Percentiles rank a stretch among this genome's conserved stretches.
Conservation (phyloP, 805 yeast species). For the Schizosaccharomyces cryophilus region DNA sequence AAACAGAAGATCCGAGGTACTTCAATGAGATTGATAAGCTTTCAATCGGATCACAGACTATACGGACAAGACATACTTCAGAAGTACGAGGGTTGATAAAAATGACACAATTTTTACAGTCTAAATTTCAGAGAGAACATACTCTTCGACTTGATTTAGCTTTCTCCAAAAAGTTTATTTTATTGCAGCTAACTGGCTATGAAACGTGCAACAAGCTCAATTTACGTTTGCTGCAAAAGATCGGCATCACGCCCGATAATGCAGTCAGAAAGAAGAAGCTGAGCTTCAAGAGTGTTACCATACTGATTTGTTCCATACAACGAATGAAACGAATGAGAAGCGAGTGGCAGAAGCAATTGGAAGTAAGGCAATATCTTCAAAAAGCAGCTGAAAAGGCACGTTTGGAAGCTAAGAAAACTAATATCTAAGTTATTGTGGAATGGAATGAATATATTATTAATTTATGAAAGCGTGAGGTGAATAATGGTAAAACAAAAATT, state of each 20-base stretch:
- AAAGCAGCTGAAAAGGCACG: neutral
- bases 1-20: neutral
- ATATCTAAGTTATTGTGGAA: too few relatives aligned
- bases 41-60: neutral
- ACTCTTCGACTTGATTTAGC: conserved; percentile 12
- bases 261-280: conserved; percentile 5
- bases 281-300: conserved; percentile 11
- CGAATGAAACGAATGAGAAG: conserved; percentile 11
- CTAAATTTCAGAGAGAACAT: conserved; percentile 8
- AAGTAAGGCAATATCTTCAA: neutral
- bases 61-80: neutral
- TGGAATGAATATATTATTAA: too few relatives aligned
- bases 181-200: conserved; percentile 12
- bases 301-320: conserved; percentile 13
- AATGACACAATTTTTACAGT: conserved; percentile 9
- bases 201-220: conserved; percentile 13
- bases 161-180: conserved; percentile 14
- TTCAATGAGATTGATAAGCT: too few relatives aligned
- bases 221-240: conserved; percentile 11
- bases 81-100: neutral
- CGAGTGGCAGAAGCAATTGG: conserved; percentile 2
- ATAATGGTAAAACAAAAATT: too few relatives aligned
- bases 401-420: too few relatives aligned
- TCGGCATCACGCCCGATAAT: conserved; percentile 13
- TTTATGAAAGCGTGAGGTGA: too few relatives aligned